Conservation (phyloP, 148 eudicot species). For the Cornus controversa region DNA sequence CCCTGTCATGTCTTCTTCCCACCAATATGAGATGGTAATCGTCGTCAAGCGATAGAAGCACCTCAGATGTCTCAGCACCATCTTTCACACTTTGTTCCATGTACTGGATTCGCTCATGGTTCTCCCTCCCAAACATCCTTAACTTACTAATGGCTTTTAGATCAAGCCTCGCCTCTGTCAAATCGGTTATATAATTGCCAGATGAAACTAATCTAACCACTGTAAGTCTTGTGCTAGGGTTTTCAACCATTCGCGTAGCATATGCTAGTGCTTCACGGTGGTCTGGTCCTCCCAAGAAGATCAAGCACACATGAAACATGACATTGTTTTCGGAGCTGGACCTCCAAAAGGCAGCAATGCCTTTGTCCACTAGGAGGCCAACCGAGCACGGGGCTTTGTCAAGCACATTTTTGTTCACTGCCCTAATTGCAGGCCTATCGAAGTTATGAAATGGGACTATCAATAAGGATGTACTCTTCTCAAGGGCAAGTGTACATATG, state of each 20-base stretch:
- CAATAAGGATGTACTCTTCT: constrained; percentile 9
- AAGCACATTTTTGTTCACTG: constrained; percentile 9
- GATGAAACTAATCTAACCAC: constrained; percentile 10
- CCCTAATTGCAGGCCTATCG: background rate
- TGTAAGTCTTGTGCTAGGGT: background rate
- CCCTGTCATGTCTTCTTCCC: constrained; percentile 14
- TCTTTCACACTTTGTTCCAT: constrained; percentile 12
- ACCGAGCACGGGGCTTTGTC: constrained; percentile 24
- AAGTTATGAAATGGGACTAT: constrained; percentile 19
- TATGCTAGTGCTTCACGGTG: constrained; percentile 17
- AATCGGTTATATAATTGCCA: background rate
- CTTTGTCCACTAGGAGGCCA: constrained; percentile 11
- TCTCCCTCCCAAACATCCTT: background rate
- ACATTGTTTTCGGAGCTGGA: background rate
- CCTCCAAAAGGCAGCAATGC: constrained; percentile 9
- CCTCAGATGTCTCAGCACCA: constrained; percentile 5
- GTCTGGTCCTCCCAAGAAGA: constrained; percentile 18
- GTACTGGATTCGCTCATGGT: background rate
- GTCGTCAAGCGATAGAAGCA: constrained; percentile 8
- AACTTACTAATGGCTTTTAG: background rate
- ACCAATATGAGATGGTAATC: constrained; percentile 11
- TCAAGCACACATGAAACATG: background rate
- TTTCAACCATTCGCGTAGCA: constrained; percentile 13
- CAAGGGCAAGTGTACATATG: constrained; percentile 13
- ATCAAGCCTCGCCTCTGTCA: constrained; percentile 8